Evolutionary conservation across 441 rosid species (phyloP), one percentile per base, ranked within the genome.

Genomic region (Sinapis alba): DNA sequence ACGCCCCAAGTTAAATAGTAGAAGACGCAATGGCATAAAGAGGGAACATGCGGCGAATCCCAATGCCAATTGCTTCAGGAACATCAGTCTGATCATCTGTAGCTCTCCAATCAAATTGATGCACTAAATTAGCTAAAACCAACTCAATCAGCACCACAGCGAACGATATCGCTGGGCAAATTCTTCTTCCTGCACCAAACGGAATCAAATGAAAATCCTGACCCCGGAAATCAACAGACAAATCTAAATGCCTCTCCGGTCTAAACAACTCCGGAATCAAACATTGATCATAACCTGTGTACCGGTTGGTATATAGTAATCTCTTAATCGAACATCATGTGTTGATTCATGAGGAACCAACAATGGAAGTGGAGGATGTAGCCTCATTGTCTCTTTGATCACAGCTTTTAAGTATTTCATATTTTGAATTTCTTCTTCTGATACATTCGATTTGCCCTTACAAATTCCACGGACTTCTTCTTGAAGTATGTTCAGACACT

Each of bases 121-220:
- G 54, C 34, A 73, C 45, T 9, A 73, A 61, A 23, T 63, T 73
- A 45, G 79, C 82, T 23, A 74, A 57, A 43, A 58, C 78, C 34
- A 79, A 15, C 45, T 69, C 78, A 64, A 54, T 63, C 69, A 79
- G 30, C 7, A 36, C 62, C 36, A 18, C 41, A 20, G 78, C 78
- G 7, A 78, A 73, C 7, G 73, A 53, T 27, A 72, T 65, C 12
- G 27, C 81, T 11, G 73, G 81, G 0, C 75, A 79, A 2, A 74
- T 65, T 47, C 79, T 79, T 63, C 74, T 68, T 20, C 75, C 78
- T 13, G 82, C 60, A 41, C 82, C 82, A 63, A 79, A 79, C 1
- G 75, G 75, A 16, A 79, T 38, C 59, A 73, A n/a, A 62, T 74
- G 71, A 28, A 79, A 69, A 26, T 69, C n/a, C 0, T 63, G 74